Base-by-base conservation (phyloP, 257 asterid species). In the Galeopsis tetrahit region DNA sequence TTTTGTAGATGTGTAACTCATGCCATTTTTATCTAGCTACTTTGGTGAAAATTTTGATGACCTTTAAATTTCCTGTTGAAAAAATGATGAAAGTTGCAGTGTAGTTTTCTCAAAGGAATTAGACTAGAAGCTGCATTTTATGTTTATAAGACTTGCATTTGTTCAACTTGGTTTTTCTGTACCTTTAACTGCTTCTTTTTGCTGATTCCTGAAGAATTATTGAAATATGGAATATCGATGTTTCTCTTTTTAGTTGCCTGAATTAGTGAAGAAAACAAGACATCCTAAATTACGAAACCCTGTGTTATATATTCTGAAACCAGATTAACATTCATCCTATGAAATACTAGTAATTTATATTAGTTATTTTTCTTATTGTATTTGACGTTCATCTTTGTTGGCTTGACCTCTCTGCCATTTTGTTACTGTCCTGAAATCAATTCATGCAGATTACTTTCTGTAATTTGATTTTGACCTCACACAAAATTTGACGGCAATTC, bases 51-150 rank as follows among this genome's bases (percentile, higher is more conserved):
- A 14, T 31, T 14, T 28, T 60, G 40, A 9, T 55, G 8, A 36
- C 36, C 28, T 1, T 21, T 21, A 21, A 21, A 21, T 21, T 21
- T 21, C 14, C 15, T n/a, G 0, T 21, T 10, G 46, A 11, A 34
- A 70, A 68, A 63, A 61, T 7, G 48, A 38, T 68, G 28, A n/a
- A 60, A 42, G 58, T 42, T 28, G 14, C 58, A 53, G n/a, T 62
- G 17, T 14, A 10, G 33, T 33, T 8, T 32, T 67, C 64, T 57
- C 33, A 2, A 44, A 70, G 33, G 46, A 55, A n/a, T 46, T 42
- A n/a, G 68, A n/a, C 9, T 6, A 13, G n/a, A 40, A 32, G 33
- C 60, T 21, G 13, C 17, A 38, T 59, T 33, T 10, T 43, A 35
- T 53, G 61, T 61, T 28, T 62, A 15, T 49, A 28, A 34, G 31